phyloP scores from a whole-genome alignment of 1,284 basidiomycete species.

The Exsudoporus floridanus region DNA sequence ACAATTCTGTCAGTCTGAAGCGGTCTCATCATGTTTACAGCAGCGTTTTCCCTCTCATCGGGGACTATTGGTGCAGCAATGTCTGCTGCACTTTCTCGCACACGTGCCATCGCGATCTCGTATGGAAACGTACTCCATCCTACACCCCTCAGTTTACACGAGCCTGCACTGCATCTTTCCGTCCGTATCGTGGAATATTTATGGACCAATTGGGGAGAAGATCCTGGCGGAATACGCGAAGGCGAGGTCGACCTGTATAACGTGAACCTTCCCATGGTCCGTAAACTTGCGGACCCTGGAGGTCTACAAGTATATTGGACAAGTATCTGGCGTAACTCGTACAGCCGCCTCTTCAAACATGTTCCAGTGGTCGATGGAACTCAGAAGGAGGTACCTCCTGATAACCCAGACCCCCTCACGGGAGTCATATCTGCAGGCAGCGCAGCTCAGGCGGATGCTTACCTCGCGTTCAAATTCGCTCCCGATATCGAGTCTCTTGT shows the following conservation, averaged over 20 bases:
- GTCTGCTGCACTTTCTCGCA: constrained; percentile 71
- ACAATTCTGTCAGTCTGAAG: background rate
- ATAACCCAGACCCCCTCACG: constrained; percentile 44
- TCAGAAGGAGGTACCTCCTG: constrained; percentile 28
- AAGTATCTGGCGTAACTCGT: constrained; percentile 73
- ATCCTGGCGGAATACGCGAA: constrained; percentile 54
- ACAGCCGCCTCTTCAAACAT: constrained; percentile 69
- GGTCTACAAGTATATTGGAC: constrained; percentile 72
- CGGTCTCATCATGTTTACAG: constrained; percentile 39
- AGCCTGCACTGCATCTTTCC: constrained; percentile 71
- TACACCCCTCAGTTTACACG: constrained; percentile 56
- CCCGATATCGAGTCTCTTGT: constrained; percentile 76
- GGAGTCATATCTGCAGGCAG: background rate
- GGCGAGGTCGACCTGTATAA: constrained; percentile 78
- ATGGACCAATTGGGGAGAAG: constrained; percentile 80
- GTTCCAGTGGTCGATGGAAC: constrained; percentile 33
- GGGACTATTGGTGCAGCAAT: constrained; percentile 91
- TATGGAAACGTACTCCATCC: constrained; percentile 81
- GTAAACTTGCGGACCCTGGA: constrained; percentile 53
- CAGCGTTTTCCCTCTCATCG: constrained; percentile 83
- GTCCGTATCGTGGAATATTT: constrained; percentile 69
- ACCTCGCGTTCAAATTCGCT: constrained; percentile 75
- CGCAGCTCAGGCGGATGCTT: constrained; percentile 28
- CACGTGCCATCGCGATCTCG: constrained; percentile 75
- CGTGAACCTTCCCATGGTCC: constrained; percentile 78